Evolutionary conservation across 2,329 filamentous ascomycete species (phyloP).

Genomic region (Fusarium tupiense): DNA sequence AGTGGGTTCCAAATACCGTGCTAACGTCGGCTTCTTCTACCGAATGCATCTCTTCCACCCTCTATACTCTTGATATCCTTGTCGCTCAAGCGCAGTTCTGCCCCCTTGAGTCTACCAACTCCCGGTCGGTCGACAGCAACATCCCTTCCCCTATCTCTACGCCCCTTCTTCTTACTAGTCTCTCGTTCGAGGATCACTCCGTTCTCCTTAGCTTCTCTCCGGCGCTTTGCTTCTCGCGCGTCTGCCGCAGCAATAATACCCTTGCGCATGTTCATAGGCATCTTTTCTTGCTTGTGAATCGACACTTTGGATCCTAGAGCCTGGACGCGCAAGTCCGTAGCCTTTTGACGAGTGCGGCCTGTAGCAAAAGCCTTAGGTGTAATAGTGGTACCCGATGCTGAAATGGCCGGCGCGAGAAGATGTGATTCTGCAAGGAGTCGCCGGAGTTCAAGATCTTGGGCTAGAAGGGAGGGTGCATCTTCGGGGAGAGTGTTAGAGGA

Average conservation of each 20-base stretch:
- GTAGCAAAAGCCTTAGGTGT: constrained; percentile 57
- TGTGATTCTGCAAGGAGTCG: constrained; percentile 92
- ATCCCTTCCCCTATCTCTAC: constrained; percentile 57
- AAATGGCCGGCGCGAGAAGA: constrained; percentile 69
- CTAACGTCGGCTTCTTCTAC: constrained; percentile 49
- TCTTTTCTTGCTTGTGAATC: constrained; percentile 80
- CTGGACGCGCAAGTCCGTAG: constrained; percentile 84
- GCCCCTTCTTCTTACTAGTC: constrained; percentile 51
- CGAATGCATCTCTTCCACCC: constrained; percentile 58
- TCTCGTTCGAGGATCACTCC: constrained; percentile 83
- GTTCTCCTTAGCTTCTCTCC: constrained; percentile 86
- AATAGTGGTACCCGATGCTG: constrained; percentile 52
- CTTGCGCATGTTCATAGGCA: constrained; percentile 88
- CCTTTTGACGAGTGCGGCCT: constrained; percentile 81
- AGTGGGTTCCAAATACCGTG: background rate
- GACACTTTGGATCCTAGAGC: constrained; percentile 81
- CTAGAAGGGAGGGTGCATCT: constrained; percentile 75
- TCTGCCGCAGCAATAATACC: constrained; percentile 79
- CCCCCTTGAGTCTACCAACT: constrained; percentile 82
- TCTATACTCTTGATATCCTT: constrained; percentile 79
- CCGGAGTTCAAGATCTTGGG: constrained; percentile 92
- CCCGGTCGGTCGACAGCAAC: constrained; percentile 78
- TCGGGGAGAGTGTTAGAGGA: constrained; percentile 57
- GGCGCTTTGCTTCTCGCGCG: constrained; percentile 73
- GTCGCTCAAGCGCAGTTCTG: constrained; percentile 81